A percentile compares a stretch with the other conserved stretches of the same genome.
phyloP scores from a whole-genome alignment of 495 filamentous ascomycete genomes.

The Trichoderma erinaceum region DNA sequence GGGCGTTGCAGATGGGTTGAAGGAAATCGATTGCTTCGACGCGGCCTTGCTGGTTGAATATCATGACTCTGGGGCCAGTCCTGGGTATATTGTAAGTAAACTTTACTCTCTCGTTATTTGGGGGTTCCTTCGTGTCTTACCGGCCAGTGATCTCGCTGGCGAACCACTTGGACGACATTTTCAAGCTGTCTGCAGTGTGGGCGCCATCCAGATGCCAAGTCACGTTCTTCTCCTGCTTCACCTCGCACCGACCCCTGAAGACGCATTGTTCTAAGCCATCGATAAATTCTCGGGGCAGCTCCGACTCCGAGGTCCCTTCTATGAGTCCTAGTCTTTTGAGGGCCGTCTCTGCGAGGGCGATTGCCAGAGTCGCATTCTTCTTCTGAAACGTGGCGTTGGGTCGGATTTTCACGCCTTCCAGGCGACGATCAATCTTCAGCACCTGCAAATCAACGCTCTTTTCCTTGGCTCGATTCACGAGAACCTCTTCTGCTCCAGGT shows the following conservation, averaged over 20 bases:
- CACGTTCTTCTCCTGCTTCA: conserved; percentile 57
- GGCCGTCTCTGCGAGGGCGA: conserved; percentile 62
- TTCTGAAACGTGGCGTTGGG: conserved; percentile 79
- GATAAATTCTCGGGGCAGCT: conserved; percentile 60
- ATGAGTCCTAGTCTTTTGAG: conserved; percentile 23
- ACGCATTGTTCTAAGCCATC: conserved; percentile 68
- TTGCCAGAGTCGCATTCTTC: conserved; percentile 76
- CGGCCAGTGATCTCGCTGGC: conserved; percentile 35
- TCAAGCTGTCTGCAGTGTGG: conserved; percentile 84
- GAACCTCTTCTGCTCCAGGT: conserved; percentile 57
- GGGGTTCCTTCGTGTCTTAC: conserved; percentile 22
- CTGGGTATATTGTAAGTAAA: conserved; percentile 8
- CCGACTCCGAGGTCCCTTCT: conserved; percentile 18
- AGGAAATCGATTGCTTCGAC: conserved; percentile 68
- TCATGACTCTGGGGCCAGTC: conserved; percentile 53
- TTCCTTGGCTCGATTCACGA: conserved; percentile 64
- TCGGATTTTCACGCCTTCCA: conserved; percentile 61
- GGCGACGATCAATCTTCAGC: conserved; percentile 56
- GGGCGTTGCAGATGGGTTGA: conserved; percentile 52
- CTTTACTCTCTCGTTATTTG: neutral
- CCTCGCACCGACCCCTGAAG: conserved; percentile 80
- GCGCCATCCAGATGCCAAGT: conserved; percentile 89
- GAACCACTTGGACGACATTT: conserved; percentile 77
- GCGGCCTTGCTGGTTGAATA: conserved; percentile 95
- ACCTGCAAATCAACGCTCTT: conserved; percentile 55